phyloP scores from a whole-genome alignment of 176 grass and related monocot genomes.

The Echinochloa phyllopogon region DNA sequence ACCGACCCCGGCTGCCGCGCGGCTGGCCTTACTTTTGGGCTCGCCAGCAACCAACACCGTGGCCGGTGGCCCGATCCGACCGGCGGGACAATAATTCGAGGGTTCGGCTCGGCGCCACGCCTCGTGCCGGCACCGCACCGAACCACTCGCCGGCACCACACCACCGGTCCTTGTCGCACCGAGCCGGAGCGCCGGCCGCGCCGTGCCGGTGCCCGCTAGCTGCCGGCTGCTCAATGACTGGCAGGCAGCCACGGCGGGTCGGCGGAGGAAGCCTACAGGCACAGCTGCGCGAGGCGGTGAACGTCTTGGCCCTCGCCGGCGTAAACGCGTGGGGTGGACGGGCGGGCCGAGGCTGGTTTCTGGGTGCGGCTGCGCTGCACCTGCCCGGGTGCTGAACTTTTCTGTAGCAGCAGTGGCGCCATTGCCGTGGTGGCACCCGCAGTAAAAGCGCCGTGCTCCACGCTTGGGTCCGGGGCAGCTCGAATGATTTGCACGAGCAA shows the following conservation, averaged over 20 bases:
- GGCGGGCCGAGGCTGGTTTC: too few species aligned
- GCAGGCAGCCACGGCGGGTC: neutral
- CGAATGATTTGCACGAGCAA: constrained; percentile 1
- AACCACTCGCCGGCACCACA: too few species aligned
- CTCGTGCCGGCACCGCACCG: neutral
- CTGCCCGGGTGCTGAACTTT: neutral
- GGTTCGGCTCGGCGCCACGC: too few species aligned
- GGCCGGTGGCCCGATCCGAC: neutral
- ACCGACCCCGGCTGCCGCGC: constrained; percentile 12
- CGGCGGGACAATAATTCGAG: constrained; percentile 11
- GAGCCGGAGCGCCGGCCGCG: too few species aligned
- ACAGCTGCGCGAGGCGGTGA: neutral
- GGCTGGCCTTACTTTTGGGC: neutral
- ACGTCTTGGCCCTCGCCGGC: neutral
- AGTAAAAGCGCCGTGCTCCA: neutral
- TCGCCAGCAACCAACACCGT: neutral
- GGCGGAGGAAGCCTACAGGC: neutral
- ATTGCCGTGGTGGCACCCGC: neutral
- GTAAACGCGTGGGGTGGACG: neutral
- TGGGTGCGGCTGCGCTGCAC: too few species aligned
- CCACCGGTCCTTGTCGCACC: neutral
- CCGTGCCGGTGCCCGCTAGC: too few species aligned
- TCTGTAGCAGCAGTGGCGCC: neutral
- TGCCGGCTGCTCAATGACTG: neutral
- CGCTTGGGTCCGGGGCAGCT: neutral